Conservation (phyloP, 495 filamentous ascomycete genomes). For the Penicillium arizonense region DNA sequence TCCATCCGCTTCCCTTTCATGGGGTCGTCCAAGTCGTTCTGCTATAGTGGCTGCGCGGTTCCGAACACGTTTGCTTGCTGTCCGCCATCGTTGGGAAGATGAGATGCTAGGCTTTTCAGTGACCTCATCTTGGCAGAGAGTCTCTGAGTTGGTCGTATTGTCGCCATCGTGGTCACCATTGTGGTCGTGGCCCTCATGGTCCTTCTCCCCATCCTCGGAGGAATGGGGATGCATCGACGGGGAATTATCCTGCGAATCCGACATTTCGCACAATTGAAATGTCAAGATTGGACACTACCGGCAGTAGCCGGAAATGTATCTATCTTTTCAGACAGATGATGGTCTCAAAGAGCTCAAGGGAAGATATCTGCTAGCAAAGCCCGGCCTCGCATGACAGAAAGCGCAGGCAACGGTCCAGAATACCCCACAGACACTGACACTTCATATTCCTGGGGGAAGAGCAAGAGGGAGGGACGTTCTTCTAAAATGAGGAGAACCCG, state of each 20-base stretch:
- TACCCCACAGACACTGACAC: conserved; percentile 14
- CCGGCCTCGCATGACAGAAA: neutral
- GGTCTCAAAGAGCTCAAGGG: neutral
- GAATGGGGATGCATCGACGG: conserved; percentile 6
- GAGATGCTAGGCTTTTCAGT: conserved; percentile 12
- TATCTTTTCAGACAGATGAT: neutral
- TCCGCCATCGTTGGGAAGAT: conserved; percentile 20
- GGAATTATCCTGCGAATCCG: conserved; percentile 15
- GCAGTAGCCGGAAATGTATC: conserved; percentile 4
- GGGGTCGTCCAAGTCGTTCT: conserved; percentile 24
- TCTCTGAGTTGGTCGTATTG: conserved; percentile 4
- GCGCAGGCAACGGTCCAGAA: neutral
- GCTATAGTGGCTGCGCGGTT: conserved; percentile 19
- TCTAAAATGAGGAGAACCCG: conserved; percentile 5
- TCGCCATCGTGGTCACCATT: neutral
- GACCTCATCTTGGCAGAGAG: neutral
- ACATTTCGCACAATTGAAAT: conserved; percentile 7
- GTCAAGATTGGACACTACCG: neutral
- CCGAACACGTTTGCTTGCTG: conserved; percentile 22
- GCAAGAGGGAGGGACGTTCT: neutral
- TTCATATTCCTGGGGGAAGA: conserved; percentile 17
- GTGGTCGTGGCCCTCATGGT: conserved; percentile 3
- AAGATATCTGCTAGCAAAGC: neutral
- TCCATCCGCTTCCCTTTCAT: conserved; percentile 25
- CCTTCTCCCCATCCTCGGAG: conserved; percentile 8